Evolutionary conservation across 768 basidiomycete species (phyloP).

Genomic region (Pulveroboletus ravenelii): DNA sequence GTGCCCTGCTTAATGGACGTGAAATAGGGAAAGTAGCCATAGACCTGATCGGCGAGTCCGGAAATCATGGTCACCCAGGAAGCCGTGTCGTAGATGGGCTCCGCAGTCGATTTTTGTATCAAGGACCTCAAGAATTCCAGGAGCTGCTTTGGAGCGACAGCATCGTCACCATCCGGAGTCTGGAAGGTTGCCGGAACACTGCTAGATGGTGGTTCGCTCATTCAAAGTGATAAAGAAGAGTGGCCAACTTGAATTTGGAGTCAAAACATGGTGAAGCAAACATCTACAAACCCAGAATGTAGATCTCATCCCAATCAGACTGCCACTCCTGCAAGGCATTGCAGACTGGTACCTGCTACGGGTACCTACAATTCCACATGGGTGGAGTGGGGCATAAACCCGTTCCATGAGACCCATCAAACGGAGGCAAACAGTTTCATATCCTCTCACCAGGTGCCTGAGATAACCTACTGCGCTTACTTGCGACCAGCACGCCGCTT

Average conservation of each 20-base stretch:
- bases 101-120: slow-evolving; percentile 31
- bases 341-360: too few species aligned
- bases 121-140: slow-evolving; percentile 41
- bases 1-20: slow-evolving; percentile 46
- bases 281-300: too few species aligned
- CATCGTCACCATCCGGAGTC: slow-evolving; percentile 23
- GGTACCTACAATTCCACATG: too few species aligned
- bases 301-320: too few species aligned
- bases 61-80: slow-evolving; percentile 49
- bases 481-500: slow-evolving; percentile 76
- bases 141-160: slow-evolving; percentile 35
- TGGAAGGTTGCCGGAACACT: slow-evolving; percentile 29
- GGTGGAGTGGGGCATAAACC: too few species aligned
- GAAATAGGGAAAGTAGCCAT: slow-evolving; percentile 53
- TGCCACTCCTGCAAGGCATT: too few species aligned
- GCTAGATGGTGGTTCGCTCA: slow-evolving; percentile 26
- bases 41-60: slow-evolving; percentile 49
- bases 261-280: too few species aligned
- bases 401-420: too few species aligned
- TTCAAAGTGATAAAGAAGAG: slow-evolving; percentile 2
- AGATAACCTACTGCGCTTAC: slow-evolving; percentile 35
- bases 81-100: slow-evolving; percentile 33
- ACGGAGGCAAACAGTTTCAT: too few species aligned
- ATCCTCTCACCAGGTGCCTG: too few species aligned
- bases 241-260: neutral